Conservation (phyloP, 106 monocot genomes). For the Chionographis japonica region DNA sequence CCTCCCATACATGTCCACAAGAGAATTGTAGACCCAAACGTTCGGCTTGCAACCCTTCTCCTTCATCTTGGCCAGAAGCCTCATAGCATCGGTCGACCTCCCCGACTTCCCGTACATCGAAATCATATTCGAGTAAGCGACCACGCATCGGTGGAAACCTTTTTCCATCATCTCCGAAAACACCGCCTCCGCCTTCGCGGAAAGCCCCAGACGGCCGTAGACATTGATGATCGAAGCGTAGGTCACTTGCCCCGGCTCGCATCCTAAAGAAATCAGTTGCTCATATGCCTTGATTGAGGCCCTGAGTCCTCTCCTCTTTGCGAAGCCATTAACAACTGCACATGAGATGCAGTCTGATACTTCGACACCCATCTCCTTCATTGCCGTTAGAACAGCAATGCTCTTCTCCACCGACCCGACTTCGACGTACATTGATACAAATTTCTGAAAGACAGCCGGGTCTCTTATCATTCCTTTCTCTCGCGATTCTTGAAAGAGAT, state of each 20-base stretch:
- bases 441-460: constrained; percentile 47
- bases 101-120: constrained; percentile 71
- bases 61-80: constrained; percentile 79
- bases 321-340: constrained; percentile 67
- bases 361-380: constrained; percentile 47
- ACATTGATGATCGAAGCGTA: constrained; percentile 76
- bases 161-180: constrained; percentile 69
- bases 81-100: constrained; percentile 60
- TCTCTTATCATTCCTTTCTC: constrained; percentile 46
- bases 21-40: constrained; percentile 78
- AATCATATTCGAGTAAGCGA: constrained; percentile 82
- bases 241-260: constrained; percentile 74
- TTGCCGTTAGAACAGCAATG: constrained; percentile 38
- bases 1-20: constrained; percentile 67
- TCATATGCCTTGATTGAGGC: constrained; percentile 50
- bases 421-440: constrained; percentile 75
- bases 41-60: constrained; percentile 73
- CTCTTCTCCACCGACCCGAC: constrained; percentile 46
- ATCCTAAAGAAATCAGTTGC: constrained; percentile 43
- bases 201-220: constrained; percentile 54
- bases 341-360: constrained; percentile 70
- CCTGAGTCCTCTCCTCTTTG: constrained; percentile 34
- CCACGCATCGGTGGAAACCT: constrained; percentile 65
- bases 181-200: constrained; percentile 37
- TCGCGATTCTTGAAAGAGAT: constrained; percentile 58